Base-by-base conservation (phyloP, 2,329 filamentous ascomycete species). In the Thermothelomyces thermophilus region DNA sequence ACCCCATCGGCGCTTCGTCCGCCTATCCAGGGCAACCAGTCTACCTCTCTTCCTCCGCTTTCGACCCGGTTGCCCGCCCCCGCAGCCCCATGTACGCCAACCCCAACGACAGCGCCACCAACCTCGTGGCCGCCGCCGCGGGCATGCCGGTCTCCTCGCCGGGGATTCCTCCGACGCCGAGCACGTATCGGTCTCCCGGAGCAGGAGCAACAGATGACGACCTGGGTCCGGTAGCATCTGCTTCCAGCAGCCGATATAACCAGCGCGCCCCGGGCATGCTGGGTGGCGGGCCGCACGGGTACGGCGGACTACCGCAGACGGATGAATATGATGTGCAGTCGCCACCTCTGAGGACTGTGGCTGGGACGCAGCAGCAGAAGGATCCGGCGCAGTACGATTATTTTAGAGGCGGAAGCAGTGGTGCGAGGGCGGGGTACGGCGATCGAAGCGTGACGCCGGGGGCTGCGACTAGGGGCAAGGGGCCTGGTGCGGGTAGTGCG, bases 201-300 rank as follows among this genome's bases (percentile, higher is more conserved):
- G 59, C 57, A 7, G 47, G 42, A 17, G 63, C 64, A 33, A 24
- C 37, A 48, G 26, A 19, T n/a, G 19, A 5, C 20, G 31, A 26
- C n/a, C 39, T 16, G 3, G 16, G 16, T 13, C 35, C 17, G 14
- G 24, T 26, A 30, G 19, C 20, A 5, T 17, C 42, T 20, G 3
- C 13, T 13, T 20, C 41, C 19, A 17, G 56, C 26, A 66, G 33
- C 19, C 17, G 17, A 14, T n/a, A n/a, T 16, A 4, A 20, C 41
- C 20, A 17, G 2, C 71, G 73, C 2, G 70, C 73, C 1, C 72
- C 72, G 4, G 75, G 77, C 10, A 76, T 78, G 53, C 63, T 81
- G 16, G 79, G 78, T 16, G 77, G 78, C 46, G 79, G 79, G 2
- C 76, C 78, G 1, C 68, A 72, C 44, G 80, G 80, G 0, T 84